A percentile compares a stretch with the other conserved stretches of the same genome.
Conservation (phyloP, 75 land plant species). For the Isoetes taiwanensis region DNA sequence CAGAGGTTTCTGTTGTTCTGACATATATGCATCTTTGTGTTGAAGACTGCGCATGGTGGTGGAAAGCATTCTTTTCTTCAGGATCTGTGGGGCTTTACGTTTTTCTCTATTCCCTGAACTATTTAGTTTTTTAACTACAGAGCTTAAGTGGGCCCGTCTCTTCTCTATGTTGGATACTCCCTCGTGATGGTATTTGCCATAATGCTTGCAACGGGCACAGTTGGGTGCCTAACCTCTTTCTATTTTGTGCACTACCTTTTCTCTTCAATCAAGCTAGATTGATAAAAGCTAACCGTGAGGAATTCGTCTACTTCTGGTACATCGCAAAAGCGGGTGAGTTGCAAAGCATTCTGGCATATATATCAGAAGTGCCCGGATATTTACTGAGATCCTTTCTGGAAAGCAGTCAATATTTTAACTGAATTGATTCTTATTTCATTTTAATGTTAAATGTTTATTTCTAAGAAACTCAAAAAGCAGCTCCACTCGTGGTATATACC, state of each 20-base stretch:
- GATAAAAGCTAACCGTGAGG: no score
- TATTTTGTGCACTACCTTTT: constrained; percentile 74
- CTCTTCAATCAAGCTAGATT: constrained; percentile 80
- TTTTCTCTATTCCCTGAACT: constrained; percentile 70
- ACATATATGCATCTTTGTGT: constrained; percentile 94
- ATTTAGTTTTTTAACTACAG: constrained; percentile 59
- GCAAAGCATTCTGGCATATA: no score
- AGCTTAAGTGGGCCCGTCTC: constrained; percentile 84
- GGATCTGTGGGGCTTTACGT: constrained; percentile 80
- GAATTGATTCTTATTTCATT: no score
- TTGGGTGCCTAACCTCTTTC: constrained; percentile 68
- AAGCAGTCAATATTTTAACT: no score
- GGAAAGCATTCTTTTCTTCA: constrained; percentile 87
- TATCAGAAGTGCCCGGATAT: no score
- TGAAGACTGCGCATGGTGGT: constrained; percentile 92
- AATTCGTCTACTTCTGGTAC: no score
- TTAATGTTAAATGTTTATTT: no score
- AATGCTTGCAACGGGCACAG: constrained; percentile 62
- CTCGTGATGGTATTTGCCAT: constrained; percentile 63
- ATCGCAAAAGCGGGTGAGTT: no score
- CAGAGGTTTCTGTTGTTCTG: constrained; percentile 78
- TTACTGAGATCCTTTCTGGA: no score
- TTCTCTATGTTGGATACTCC: constrained; percentile 61
- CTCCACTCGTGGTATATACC: no score
- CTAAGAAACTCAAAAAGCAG: no score